Conservation (phyloP, 106 monocot genomes). For the Platanthera guangdongensis region DNA sequence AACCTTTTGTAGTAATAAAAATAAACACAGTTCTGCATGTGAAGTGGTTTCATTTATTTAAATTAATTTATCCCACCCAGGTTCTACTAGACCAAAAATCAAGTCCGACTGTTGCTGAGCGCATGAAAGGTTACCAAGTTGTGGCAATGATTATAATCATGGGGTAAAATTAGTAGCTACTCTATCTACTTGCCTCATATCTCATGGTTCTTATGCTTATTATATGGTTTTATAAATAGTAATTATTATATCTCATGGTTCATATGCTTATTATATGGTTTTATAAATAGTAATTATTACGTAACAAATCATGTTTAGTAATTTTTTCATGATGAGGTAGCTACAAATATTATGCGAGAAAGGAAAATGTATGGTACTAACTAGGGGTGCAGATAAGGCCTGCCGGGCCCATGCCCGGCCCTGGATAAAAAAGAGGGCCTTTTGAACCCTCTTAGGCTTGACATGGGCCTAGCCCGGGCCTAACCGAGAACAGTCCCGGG, state of each 20-base stretch:
- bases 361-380: too few species aligned
- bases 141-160: constrained; percentile 77
- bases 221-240: background rate
- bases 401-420: too few species aligned
- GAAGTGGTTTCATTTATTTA: background rate
- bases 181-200: background rate
- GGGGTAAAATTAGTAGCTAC: constrained; percentile 38
- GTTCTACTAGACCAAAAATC: constrained; percentile 63
- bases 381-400: too few species aligned
- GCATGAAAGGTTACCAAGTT: constrained; percentile 78
- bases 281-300: background rate
- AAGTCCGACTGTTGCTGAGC: constrained; percentile 33
- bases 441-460: too few species aligned
- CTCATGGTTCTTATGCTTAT: background rate
- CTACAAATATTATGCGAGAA: too few species aligned
- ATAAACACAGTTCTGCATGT: background rate
- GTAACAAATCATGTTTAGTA: background rate
- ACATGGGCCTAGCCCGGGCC: too few species aligned
- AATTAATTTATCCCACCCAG: constrained; percentile 21
- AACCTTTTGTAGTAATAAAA: background rate
- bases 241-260: background rate
- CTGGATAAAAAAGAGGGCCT: too few species aligned
- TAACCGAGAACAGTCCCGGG: too few species aligned
- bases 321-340: too few species aligned
- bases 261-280: background rate